Evolutionary conservation across 1,139 yeast species (phyloP).

Genomic region (Groenewaldozyma auringiensis): DNA sequence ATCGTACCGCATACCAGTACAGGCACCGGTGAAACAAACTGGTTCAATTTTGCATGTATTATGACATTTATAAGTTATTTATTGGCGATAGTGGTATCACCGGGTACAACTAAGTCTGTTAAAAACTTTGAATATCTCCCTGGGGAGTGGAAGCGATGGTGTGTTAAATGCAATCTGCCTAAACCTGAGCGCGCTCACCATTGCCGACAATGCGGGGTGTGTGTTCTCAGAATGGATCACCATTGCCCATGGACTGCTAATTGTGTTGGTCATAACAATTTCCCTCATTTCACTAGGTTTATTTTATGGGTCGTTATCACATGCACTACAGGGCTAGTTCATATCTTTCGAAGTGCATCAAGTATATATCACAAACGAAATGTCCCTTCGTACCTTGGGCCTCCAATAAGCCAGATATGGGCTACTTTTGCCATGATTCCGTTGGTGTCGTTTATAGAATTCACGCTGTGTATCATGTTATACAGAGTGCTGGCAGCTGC

Average conservation of each 20-base stretch:
- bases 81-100: constrained; percentile 48
- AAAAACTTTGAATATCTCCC: constrained; percentile 30
- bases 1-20: constrained; percentile 34
- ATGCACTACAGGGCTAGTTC: constrained; percentile 42
- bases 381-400: constrained; percentile 49
- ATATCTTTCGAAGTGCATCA: constrained; percentile 38
- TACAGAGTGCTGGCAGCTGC: constrained; percentile 53
- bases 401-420: constrained; percentile 46
- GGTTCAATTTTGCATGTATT: constrained; percentile 43
- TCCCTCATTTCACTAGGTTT: constrained; percentile 80
- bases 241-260: constrained; percentile 85
- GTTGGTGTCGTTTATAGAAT: constrained; percentile 48
- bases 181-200: constrained; percentile 81
- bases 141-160: constrained; percentile 51
- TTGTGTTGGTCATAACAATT: constrained; percentile 72
- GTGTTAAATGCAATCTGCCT: constrained; percentile 53
- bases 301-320: constrained; percentile 57
- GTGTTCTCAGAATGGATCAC: constrained; percentile 78
- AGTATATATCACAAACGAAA: constrained; percentile 47
- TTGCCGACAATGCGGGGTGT: constrained; percentile 46
- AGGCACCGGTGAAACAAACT: constrained; percentile 15
- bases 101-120: constrained; percentile 50
- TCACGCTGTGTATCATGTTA: constrained; percentile 51
- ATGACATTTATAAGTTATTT: constrained; percentile 68
- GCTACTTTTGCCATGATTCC: constrained; percentile 53